Evolutionary conservation across 306 rosid species (phyloP), one percentile per base, ranked within the genome.

Genomic region (Acacia melanoxylon): DNA sequence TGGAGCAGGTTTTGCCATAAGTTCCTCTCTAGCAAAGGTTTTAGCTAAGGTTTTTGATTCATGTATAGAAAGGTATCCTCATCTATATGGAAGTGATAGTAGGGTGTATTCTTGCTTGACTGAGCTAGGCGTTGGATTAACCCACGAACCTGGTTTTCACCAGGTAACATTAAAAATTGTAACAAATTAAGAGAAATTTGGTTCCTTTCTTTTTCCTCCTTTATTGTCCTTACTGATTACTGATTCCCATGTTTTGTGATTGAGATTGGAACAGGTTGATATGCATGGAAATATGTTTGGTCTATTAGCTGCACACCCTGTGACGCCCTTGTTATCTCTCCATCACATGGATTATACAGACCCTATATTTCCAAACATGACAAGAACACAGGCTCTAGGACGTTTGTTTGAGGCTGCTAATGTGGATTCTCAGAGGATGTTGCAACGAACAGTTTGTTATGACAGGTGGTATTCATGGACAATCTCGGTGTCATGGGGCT

Each of bases 1-100:
- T 5, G 99, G 99, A 22, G 99, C 94, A 9, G 99, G 98, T 71
- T 91, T 95, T 67, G 99, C 95, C 68, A 84, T 95, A 67, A 93
- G 98, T 65, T 84, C 86, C 45, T 86, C 99, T 59, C 74, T 93
- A 1, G 98, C 96, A 0, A 80, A 78, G 66, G 89, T 83, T 13
- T 72, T 95, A 71, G 94, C 89, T 5, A 93, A 88, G 76, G 88
- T 91, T 51, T 91, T 95, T 37, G 99, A 93, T 85, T 89, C 97
- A 0, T 95, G 99, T 33, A 73, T 95, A 1, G 88, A 89, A 85
- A 81, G 99, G 76, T 95, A 95, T 27, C 92, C 95, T 1, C 98
- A 93, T 89, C 89, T 95, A 20, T 95, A 93, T 79, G 99, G 99
- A 71, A 91, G 98, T 80, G 99, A 93, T 84, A 85, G 94, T 0